These are phyloP conservation scores for Claviceps maximensis DNA, from an alignment of 2,329 filamentous ascomycete species.

Conservation along the genomic window DNA sequence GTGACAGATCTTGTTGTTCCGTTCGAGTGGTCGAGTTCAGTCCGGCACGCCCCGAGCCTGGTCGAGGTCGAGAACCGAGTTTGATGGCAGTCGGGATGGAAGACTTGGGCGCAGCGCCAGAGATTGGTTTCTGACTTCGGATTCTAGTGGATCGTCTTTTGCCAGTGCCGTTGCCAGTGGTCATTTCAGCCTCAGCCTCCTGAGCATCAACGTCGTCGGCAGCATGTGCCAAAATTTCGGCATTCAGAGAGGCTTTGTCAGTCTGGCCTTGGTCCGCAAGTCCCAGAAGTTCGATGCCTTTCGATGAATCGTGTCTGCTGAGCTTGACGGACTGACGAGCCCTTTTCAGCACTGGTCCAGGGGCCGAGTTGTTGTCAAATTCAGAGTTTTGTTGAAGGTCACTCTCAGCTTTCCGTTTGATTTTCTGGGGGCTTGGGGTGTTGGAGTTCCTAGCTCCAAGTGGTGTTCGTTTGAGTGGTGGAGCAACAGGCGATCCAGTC, in stretches of 20 bases:
- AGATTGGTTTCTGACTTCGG: constrained; percentile 10
- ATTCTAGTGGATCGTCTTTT: constrained; percentile 23
- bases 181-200: constrained; percentile 9
- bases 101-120: constrained; percentile 14
- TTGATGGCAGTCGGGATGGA: constrained; percentile 23
- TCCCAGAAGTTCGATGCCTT: neutral
- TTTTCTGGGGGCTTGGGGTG: constrained; percentile 19
- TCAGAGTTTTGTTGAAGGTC: constrained; percentile 6
- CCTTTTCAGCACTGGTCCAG: constrained; percentile 14
- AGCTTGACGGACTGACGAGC: constrained; percentile 10
- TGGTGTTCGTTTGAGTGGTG: constrained; percentile 15
- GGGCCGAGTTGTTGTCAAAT: constrained; percentile 13
- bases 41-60: constrained; percentile 10
- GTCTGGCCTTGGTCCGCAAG: neutral
- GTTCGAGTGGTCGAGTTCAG: constrained; percentile 11
- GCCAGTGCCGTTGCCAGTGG: constrained; percentile 5
- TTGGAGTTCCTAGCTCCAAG: constrained; percentile 24
- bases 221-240: neutral
- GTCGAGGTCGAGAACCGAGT: constrained; percentile 13
- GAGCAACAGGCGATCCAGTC: constrained; percentile 18
- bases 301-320: neutral
- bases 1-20: constrained; percentile 20
- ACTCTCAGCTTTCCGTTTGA: constrained; percentile 19
- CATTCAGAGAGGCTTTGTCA: neutral
- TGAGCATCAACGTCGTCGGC: neutral